Base-by-base conservation (phyloP, 2,329 filamentous ascomycete genomes). In the Fusarium stilboides region DNA sequence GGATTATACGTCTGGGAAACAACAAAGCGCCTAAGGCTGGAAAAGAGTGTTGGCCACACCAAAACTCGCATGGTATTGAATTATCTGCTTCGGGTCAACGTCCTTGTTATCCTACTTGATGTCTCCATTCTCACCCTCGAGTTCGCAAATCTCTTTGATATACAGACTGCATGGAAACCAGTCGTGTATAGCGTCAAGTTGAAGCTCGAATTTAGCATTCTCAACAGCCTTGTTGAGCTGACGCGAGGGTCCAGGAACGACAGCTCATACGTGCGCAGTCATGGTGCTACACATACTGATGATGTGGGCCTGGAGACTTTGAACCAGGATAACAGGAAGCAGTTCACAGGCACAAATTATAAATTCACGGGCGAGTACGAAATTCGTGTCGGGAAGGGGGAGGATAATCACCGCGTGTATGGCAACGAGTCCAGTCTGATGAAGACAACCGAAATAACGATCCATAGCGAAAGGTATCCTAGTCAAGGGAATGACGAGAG, bases 1-100 rank as follows among this genome's bases (percentile, higher is more conserved):
- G 81, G 80, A 0, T 71, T 87, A 4, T 88, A 87, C 67, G 86
- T 88, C 45, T 80, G 78, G 74, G 84, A 87, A 52, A 86, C 86
- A 0, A 76, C 82, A 43, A 81, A 80, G 20, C 81, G 87, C 45
- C 76, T 88, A 15, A 80, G 79, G 13, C 67, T 83, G 8, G 81
- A 85, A 52, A 79, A 80, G 8, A 68, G 66, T 5, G 43, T 75
- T 3, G 65, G 65, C 19, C 71, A 63, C 22, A 54, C 43, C 2
- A 65, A 56, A 14, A 68, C 69, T 0, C 67, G 65, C 2, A 52
- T 52, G 6, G 62, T 76, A 5, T 47, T 75, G 22, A 68, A 78
- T 47, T 81, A 84, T 53, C 72, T 85, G 2, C 78, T 84, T n/a
- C 75, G 76, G 4, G 80, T 84, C 28, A 84, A 85, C 59, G 65